Base-by-base conservation (phyloP, 192 early-diverging fungal genomes). In the Backusella morwellensis region DNA sequence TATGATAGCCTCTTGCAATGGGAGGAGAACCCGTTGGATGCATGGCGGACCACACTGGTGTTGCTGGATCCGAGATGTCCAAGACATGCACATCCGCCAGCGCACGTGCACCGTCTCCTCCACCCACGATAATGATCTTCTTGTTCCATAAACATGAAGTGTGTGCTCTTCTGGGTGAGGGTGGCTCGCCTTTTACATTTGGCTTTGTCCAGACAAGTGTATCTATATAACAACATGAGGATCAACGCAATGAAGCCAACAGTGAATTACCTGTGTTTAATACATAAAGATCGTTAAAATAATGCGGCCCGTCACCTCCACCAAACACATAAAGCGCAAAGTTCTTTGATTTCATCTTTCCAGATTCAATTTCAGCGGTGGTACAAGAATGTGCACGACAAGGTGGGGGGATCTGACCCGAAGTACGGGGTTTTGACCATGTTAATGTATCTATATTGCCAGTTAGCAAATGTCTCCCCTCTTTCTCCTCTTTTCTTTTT, bases 1-100 rank as follows among this genome's bases (percentile, higher is more conserved):
- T 95, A 78, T 97, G 96, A 83, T 97, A 97, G 21, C 96, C 96
- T 42, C 96, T 86, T 26, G 94, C 88, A 32, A 88, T 86, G 21
- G 95, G 95, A n/a, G 87, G 81, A n/a, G 80, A 80, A 12, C 93
- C 92, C 2, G 75, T 79, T 0, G 92, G 90, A 66, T 88, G 83
- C 21, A 93, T 80, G 68, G 87, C 84, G 35, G 87, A 84, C 93
- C 94, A 94, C 5, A 50, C 29, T 5, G 82, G 40, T 68, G 71
- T 67, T 8, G 54, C 68, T 44, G 83, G 80, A 54, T 90, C 80
- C 0, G 85, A 74, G 7, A 90, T 82, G 73, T 92, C 85, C 50
- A 93, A 78, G 6, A 77, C 76, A 83, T 91, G 94, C 34, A 95
- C 83, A 80, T 97, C 96, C 73, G 92, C 89, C 42, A 97, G 82